Percentiles rank a stretch among this genome's conserved stretches.
These are phyloP conservation scores for Ganoderma boninense DNA, from an alignment of 1,284 basidiomycete species.

Conservation along the genomic window DNA sequence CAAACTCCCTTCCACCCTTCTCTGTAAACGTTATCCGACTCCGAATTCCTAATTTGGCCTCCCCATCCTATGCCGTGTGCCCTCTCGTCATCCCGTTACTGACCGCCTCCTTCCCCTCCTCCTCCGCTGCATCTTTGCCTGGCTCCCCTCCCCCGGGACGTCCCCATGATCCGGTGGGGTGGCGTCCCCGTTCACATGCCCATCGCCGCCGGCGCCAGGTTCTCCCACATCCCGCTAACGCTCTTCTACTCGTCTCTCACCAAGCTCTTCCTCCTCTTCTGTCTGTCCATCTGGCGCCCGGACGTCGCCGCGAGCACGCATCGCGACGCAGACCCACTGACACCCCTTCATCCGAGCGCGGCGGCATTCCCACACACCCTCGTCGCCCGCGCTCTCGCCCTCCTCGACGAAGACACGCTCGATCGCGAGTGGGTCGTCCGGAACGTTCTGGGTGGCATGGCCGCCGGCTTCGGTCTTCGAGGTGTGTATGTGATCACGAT, in stretches of 20 bases:
- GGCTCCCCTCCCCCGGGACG: background rate
- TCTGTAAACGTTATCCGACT: slow-evolving; percentile 10
- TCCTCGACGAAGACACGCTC: slow-evolving; percentile 72
- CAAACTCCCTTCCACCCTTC: slow-evolving; percentile 9
- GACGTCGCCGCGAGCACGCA: slow-evolving; percentile 36
- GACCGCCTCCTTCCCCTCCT: background rate
- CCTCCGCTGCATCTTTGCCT: background rate
- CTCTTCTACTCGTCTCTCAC: slow-evolving; percentile 89
- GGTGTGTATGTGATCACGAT: slow-evolving; percentile 50
- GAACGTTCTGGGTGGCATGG: slow-evolving; percentile 87
- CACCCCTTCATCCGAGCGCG: slow-evolving; percentile 35
- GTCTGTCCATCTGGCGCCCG: slow-evolving; percentile 86
- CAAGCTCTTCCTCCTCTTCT: slow-evolving; percentile 85
- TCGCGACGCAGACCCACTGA: slow-evolving; percentile 5
- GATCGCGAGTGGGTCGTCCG: slow-evolving; percentile 89
- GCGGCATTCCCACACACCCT: slow-evolving; percentile 42
- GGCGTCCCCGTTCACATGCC: background rate
- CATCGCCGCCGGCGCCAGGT: slow-evolving; percentile 47
- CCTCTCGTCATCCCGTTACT: background rate
- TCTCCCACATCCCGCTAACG: slow-evolving; percentile 80
- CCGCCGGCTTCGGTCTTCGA: slow-evolving; percentile 74
- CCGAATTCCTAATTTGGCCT: background rate
- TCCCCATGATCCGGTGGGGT: background rate
- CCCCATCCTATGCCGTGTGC: background rate
- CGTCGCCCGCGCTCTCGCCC: slow-evolving; percentile 49